These are phyloP conservation scores for Tolypocladium sp. DNA, from an alignment of 2,329 filamentous ascomycete genomes.

Conservation along the genomic window DNA sequence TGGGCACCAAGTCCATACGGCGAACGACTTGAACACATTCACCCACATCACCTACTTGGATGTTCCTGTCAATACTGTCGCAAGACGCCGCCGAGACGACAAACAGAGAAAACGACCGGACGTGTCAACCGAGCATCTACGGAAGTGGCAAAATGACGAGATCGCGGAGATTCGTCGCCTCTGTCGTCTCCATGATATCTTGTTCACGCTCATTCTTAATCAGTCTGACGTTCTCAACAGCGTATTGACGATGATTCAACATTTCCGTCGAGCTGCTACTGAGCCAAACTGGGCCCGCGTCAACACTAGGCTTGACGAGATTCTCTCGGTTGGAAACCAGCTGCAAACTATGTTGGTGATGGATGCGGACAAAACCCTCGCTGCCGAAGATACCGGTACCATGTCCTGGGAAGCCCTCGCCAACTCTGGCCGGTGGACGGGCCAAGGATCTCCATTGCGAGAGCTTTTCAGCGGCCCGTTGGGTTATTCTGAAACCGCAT, in stretches of 20 bases:
- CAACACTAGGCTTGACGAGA: constrained; percentile 20
- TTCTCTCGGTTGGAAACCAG: constrained; percentile 12
- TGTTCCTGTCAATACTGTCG: constrained; percentile 24
- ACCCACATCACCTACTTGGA: constrained; percentile 53
- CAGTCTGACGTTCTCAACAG: constrained; percentile 12
- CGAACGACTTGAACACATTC: constrained; percentile 34
- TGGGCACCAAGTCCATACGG: constrained; percentile 28
- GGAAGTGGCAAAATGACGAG: constrained; percentile 39
- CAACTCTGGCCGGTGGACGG: not conserved
- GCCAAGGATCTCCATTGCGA: constrained; percentile 22
- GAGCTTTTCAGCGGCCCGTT: constrained; percentile 34
- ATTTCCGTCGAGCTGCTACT: constrained; percentile 13
- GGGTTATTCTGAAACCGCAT: constrained; percentile 43
- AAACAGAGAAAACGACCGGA: constrained; percentile 20
- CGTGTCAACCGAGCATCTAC: constrained; percentile 26
- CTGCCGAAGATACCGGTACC: constrained; percentile 35
- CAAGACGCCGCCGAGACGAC: constrained; percentile 28
- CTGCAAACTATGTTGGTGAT: constrained; percentile 41
- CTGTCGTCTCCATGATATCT: constrained; percentile 35
- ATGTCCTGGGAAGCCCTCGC: constrained; percentile 36
- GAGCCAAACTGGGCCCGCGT: constrained; percentile 25
- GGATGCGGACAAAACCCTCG: constrained; percentile 49
- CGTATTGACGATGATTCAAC: constrained; percentile 3
- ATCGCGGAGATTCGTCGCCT: constrained; percentile 27
- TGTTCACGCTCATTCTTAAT: constrained; percentile 28